Conservation (phyloP, 139 green algal genomes). For the Asterochloris erici region DNA sequence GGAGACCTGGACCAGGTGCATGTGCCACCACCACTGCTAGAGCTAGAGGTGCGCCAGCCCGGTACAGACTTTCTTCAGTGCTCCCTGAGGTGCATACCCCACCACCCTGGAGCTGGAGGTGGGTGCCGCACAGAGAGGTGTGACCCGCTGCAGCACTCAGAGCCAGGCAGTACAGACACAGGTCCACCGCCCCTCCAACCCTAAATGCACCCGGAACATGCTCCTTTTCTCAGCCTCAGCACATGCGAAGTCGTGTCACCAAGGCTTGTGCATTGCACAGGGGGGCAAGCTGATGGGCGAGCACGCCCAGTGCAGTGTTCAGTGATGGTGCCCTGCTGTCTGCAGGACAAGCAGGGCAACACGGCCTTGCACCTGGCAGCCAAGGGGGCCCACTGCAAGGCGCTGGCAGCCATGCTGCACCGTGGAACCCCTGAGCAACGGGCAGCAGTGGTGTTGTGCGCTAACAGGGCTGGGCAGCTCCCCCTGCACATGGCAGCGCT, state of each 20-base stretch:
- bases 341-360: conserved; percentile 69
- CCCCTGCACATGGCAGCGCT: conserved; percentile 59
- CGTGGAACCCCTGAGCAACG: not conserved
- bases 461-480: conserved; percentile 47
- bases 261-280: not conserved
- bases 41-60: not conserved
- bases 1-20: not conserved
- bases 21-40: not conserved
- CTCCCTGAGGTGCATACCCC: not conserved
- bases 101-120: not conserved
- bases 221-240: not conserved
- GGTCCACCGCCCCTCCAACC: not conserved
- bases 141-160: not conserved
- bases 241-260: not conserved
- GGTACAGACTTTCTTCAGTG: not conserved
- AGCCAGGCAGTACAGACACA: not conserved
- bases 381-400: conserved; percentile 22
- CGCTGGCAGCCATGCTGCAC: conserved; percentile 22
- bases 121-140: not conserved
- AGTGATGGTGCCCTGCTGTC: not conserved
- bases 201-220: not conserved
- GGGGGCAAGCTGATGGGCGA: not conserved
- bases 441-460: not conserved
- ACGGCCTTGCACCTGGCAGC: conserved; percentile 67
- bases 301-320: too few relatives aligned